A percentile compares a stretch with the other conserved stretches of the same genome.
Conservation (phyloP, 2,329 filamentous ascomycete species). For the Talaromyces piceae region DNA sequence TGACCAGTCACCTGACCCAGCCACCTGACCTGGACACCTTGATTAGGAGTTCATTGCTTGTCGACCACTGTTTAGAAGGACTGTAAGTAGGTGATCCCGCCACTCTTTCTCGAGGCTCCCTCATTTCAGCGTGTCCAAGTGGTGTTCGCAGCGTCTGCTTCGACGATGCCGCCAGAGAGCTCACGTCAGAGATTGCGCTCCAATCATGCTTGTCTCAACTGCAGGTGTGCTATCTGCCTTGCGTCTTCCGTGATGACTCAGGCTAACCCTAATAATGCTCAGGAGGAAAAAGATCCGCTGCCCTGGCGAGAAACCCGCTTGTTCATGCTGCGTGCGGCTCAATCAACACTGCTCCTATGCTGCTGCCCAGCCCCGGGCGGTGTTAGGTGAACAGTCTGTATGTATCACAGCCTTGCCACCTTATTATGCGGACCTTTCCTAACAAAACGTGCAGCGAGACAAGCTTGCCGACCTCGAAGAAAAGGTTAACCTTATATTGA, state of each 20-base stretch:
- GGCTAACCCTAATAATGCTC: background rate
- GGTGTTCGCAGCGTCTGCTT: conserved; percentile 1
- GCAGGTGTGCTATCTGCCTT: conserved; percentile 33
- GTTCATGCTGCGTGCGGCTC: conserved; percentile 45
- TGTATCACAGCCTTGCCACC: background rate
- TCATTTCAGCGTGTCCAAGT: background rate
- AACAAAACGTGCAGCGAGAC: conserved; percentile 35
- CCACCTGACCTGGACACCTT: background rate
- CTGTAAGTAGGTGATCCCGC: background rate
- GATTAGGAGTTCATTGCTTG: background rate
- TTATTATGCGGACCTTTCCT: background rate
- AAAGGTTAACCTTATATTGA: conserved; percentile 46
- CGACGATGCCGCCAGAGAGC: conserved; percentile 3
- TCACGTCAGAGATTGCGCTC: conserved; percentile 25
- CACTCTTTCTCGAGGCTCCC: background rate
- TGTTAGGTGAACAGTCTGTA: conserved; percentile 41
- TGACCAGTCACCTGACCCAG: background rate
- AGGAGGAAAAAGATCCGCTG: conserved; percentile 47
- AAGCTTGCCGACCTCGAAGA: conserved; percentile 46
- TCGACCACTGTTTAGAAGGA: background rate
- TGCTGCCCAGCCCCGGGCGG: conserved; percentile 24
- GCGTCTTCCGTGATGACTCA: too few relatives aligned
- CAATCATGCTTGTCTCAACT: conserved; percentile 37
- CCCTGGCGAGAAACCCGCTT: conserved; percentile 46
- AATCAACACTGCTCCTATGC: conserved; percentile 43